Evolutionary conservation across 129 eudicot species (phyloP), one percentile per base, ranked within the genome.

Genomic region (Scalesia atractyloides): DNA sequence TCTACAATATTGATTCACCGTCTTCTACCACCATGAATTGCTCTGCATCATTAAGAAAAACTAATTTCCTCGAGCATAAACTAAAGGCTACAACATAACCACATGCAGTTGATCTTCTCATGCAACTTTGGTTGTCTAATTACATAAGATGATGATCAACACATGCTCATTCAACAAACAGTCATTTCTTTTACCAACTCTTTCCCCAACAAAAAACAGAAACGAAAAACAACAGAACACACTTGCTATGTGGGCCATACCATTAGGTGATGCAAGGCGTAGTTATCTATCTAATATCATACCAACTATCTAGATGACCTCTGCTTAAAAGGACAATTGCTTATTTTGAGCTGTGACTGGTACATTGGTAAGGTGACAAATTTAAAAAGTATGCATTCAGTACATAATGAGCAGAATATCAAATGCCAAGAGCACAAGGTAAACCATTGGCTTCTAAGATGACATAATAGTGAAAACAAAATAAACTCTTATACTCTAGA

Each of bases 361-460:
- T 59, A 26, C 19, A 59, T 50, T 59, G 44, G 44, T 14, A 60
- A 60, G 24, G 53, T 64, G 51, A 64, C 50, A 19, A 5, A 60
- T 14, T 51, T 19, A 70, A 11, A 49, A 66, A 30, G 59, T 2
- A 19, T 24, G 16, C 73, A 52, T 16, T 12, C 7, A 49, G 33
- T 33, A 12, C 64, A 34, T 50, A 3, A n/a, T 50, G 19, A 51
- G 46, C 26, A 58, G 52, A 60, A 69, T 10, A 51, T 16, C 66
- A 52, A 50, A 70, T 76, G 33, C 66, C 69, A 47, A 46, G 18
- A 76, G 54, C 70, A 60, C 36, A 62, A 62, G 49, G 66, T 57
- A 44, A 39, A 70, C 34, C 39, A 5, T 62, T 62, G 59, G 71
- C 34, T 49, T 19, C 12, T 50, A 69, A 49, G 68, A 16, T 51